Evolutionary conservation across 176 grass and related monocot species (phyloP).

Genomic region (Bromus sterilis): DNA sequence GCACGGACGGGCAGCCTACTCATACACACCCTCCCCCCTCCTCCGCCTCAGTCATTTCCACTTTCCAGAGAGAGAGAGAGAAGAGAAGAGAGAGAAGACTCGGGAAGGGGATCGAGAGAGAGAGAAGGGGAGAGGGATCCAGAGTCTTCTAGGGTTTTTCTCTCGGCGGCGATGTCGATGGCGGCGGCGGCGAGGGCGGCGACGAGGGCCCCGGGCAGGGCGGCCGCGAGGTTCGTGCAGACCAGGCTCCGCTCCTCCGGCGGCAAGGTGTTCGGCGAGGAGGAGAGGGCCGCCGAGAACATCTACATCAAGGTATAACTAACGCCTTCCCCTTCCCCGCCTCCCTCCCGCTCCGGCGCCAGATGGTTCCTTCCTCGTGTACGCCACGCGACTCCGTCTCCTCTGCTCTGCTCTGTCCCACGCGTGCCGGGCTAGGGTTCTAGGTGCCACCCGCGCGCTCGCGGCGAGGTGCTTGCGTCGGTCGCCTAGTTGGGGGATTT

Average conservation of each 20-base stretch:
- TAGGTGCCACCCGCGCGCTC: neutral
- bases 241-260: slow-evolving; percentile 62
- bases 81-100: neutral
- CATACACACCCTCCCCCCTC: neutral
- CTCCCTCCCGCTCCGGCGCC: neutral
- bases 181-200: neutral
- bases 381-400: neutral
- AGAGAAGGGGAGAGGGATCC: neutral
- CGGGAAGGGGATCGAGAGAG: neutral
- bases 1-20: neutral
- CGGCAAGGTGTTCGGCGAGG: slow-evolving; percentile 81
- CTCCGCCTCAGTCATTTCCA: neutral
- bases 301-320: slow-evolving; percentile 70
- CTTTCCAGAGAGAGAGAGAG: neutral
- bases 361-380: neutral
- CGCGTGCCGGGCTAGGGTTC: too few relatives aligned
- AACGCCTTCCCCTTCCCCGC: neutral
- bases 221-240: slow-evolving; percentile 40
- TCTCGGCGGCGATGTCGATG: neutral
- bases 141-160: slow-evolving; percentile 14
- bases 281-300: slow-evolving; percentile 30
- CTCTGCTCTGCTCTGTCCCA: too few relatives aligned
- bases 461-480: too few relatives aligned
- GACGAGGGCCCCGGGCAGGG: neutral
- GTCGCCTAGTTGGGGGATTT: too few relatives aligned